These are phyloP conservation scores for Venturia carpophila DNA, from an alignment of 2,329 filamentous ascomycete species.

Conservation along the genomic window DNA sequence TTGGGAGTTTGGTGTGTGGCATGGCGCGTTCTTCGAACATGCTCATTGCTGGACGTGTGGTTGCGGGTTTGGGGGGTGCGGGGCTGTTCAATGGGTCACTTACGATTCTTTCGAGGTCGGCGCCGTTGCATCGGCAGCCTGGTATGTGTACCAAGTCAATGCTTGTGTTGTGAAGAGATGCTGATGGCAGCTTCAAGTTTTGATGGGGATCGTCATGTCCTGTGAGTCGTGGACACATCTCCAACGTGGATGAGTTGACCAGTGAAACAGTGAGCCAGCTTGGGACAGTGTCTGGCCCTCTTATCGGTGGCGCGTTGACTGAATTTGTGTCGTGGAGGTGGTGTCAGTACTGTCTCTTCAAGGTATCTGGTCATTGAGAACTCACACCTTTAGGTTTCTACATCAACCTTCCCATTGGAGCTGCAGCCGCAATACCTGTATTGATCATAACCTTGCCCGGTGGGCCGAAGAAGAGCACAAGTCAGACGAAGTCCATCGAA, in stretches of 20 bases:
- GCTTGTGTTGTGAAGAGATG: too few relatives aligned
- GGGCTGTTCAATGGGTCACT: slow-evolving; percentile 47
- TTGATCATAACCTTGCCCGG: too few relatives aligned
- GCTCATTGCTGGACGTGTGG: slow-evolving; percentile 48
- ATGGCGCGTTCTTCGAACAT: slow-evolving; percentile 41
- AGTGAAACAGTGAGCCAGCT: slow-evolving; percentile 25
- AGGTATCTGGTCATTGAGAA: too few relatives aligned
- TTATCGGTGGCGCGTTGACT: slow-evolving; percentile 26
- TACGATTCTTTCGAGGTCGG: slow-evolving; percentile 41
- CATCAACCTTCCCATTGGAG: too few relatives aligned
- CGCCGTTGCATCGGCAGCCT: slow-evolving; percentile 34
- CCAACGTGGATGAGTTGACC: too few relatives aligned
- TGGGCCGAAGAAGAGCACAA: too few relatives aligned
- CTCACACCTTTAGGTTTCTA: too few relatives aligned
- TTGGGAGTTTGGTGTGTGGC: slow-evolving; percentile 50
- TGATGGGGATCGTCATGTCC: slow-evolving; percentile 29
- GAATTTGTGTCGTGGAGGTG: slow-evolving; percentile 20
- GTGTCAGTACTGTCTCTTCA: slow-evolving; percentile 9
- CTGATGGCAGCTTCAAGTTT: slow-evolving; percentile 17
- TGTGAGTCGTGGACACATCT: too few relatives aligned
- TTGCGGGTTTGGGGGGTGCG: slow-evolving; percentile 47
- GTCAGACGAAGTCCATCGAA: too few relatives aligned
- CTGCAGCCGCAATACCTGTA: too few relatives aligned
- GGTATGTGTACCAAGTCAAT: too few relatives aligned
- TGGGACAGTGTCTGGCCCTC: slow-evolving; percentile 36